Evolutionary conservation across 2,329 filamentous ascomycete species (phyloP).

Genomic region (Fusarium sp.): DNA sequence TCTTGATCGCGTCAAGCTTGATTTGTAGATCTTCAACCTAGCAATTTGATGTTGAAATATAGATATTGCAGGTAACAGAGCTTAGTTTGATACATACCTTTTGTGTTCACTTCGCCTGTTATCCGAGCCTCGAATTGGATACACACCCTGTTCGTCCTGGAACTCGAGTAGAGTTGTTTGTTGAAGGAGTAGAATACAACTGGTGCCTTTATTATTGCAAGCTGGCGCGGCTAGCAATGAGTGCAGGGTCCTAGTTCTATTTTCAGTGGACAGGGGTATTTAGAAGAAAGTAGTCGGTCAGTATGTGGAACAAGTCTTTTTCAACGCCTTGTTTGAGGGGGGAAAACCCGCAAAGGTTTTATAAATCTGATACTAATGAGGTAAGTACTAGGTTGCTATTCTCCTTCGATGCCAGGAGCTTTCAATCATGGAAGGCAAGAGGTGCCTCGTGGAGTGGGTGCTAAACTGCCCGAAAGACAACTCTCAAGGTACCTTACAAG

Average conservation of each 20-base stretch:
- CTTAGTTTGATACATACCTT: conserved; percentile 9
- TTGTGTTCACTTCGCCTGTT: conserved; percentile 1
- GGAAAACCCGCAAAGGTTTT: background rate
- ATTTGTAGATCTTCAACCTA: conserved; percentile 4
- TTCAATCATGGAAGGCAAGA: too few species aligned
- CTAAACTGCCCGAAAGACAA: too few species aligned
- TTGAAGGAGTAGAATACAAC: conserved; percentile 6
- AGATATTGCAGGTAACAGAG: background rate
- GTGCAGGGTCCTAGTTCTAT: conserved; percentile 31
- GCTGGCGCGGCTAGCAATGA: conserved; percentile 17
- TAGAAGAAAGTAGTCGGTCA: conserved; percentile 8
- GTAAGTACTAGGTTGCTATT: background rate
- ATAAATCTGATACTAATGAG: too few species aligned
- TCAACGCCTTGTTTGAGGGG: background rate
- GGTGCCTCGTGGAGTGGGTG: too few species aligned
- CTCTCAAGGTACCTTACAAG: too few species aligned
- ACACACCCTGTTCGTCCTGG: background rate
- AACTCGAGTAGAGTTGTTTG: conserved; percentile 13
- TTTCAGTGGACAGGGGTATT: conserved; percentile 18
- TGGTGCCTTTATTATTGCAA: conserved; percentile 13
- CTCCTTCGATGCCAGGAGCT: too few species aligned
- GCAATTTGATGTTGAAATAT: background rate
- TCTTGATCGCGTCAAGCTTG: conserved; percentile 27
- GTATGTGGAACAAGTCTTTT: conserved; percentile 6
- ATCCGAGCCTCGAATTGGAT: conserved; percentile 5